phyloP scores from a whole-genome alignment of 1,284 basidiomycete species.

The Volvariella volvacea region DNA sequence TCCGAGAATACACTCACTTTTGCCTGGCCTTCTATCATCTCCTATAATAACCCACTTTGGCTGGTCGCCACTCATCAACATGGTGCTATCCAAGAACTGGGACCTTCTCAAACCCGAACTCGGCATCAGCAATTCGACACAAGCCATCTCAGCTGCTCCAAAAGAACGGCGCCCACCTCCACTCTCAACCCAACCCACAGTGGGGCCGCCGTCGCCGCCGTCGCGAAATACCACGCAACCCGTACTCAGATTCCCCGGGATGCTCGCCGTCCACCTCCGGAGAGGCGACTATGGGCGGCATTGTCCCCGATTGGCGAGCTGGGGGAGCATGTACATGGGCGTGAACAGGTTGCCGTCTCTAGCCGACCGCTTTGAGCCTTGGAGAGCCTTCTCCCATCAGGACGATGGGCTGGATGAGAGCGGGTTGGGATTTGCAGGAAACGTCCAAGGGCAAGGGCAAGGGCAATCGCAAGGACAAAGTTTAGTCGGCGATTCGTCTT shows the following conservation, averaged over 20 bases:
- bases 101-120: slow-evolving; percentile 34
- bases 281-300: slow-evolving; percentile 61
- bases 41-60: slow-evolving; percentile 45
- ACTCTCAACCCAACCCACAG: slow-evolving; percentile 1
- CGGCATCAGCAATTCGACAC: slow-evolving; percentile 3
- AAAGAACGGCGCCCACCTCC: neutral
- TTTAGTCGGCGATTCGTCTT: neutral
- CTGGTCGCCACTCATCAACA: slow-evolving; percentile 57
- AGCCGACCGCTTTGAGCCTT: slow-evolving; percentile 41
- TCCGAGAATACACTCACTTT: slow-evolving; percentile 37
- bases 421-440: neutral
- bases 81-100: slow-evolving; percentile 44
- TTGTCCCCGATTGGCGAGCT: slow-evolving; percentile 48
- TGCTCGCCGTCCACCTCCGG: slow-evolving; percentile 61
- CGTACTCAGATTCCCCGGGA: slow-evolving; percentile 28
- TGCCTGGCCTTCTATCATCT: slow-evolving; percentile 37
- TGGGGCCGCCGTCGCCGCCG: neutral
- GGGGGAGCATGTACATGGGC: slow-evolving; percentile 46
- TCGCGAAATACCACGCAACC: slow-evolving; percentile 1
- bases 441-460: neutral
- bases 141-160: neutral
- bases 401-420: neutral
- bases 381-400: neutral
- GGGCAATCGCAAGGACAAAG: slow-evolving; percentile 8
- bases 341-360: slow-evolving; percentile 49